Evolutionary conservation across 2,329 filamentous ascomycete species (phyloP).

Genomic region (Elsinoe necatrix): DNA sequence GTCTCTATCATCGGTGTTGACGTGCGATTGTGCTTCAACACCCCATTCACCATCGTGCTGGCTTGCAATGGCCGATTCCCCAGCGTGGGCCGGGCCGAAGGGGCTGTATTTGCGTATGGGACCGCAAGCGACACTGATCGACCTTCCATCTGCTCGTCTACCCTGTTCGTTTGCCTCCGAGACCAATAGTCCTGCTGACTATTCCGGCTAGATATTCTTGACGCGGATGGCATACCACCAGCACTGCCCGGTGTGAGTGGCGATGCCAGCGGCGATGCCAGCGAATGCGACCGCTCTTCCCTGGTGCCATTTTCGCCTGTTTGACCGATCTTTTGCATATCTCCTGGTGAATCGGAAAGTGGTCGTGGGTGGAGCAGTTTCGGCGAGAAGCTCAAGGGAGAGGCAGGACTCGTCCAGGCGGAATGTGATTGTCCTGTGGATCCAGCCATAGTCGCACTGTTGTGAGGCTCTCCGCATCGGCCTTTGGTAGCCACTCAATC

Average conservation of each 20-base stretch:
- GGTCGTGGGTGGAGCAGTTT: neutral
- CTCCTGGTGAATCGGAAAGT: neutral
- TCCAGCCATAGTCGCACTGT: neutral
- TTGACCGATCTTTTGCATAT: neutral
- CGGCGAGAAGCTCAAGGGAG: neutral
- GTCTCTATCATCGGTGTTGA: conserved; percentile 16
- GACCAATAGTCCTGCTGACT: conserved; percentile 5
- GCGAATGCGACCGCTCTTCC: conserved; percentile 6
- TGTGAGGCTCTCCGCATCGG: neutral
- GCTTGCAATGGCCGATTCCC: conserved; percentile 20
- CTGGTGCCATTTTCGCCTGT: neutral
- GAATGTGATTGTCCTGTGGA: neutral
- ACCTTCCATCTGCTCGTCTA: neutral
- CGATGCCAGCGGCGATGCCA: conserved; percentile 9
- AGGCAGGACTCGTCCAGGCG: neutral
- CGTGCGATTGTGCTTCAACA: conserved; percentile 17
- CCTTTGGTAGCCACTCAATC: neutral
- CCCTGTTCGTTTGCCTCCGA: neutral
- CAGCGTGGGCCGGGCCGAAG: conserved; percentile 16
- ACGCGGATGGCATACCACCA: neutral
- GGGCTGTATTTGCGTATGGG: conserved; percentile 16
- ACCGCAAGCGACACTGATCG: conserved; percentile 17
- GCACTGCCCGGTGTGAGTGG: conserved; percentile 8
- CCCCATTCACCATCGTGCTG: conserved; percentile 16
- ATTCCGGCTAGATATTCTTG: conserved; percentile 3